phyloP scores from a whole-genome alignment of 2,329 filamentous ascomycete genomes.

The Esteya vermicola region DNA sequence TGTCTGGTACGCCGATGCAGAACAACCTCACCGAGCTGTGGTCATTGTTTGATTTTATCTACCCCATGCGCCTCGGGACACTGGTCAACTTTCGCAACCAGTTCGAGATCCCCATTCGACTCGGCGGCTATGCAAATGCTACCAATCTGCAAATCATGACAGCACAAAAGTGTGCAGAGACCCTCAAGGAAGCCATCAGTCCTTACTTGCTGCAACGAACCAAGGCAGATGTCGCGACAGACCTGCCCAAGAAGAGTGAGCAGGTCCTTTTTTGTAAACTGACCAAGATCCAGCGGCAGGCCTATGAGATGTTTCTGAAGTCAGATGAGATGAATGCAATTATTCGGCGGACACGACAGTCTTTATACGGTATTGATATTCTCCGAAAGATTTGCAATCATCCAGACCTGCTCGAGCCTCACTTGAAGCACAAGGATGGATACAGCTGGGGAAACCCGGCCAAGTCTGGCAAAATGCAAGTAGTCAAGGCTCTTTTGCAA shows the following conservation, averaged over 20 bases:
- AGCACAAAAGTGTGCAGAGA: slow-evolving; percentile 85
- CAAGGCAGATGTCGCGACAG: slow-evolving; percentile 86
- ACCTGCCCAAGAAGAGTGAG: slow-evolving; percentile 90
- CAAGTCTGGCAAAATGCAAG: slow-evolving; percentile 91
- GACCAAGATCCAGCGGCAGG: slow-evolving; percentile 61
- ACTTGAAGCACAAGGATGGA: slow-evolving; percentile 36
- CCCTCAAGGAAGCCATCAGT: slow-evolving; percentile 83
- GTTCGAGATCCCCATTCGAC: slow-evolving; percentile 86
- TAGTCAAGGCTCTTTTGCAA: slow-evolving; percentile 73
- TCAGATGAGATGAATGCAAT: slow-evolving; percentile 83
- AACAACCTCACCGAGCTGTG: slow-evolving; percentile 92
- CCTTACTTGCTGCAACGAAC: slow-evolving; percentile 85
- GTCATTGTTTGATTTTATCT: slow-evolving; percentile 97
- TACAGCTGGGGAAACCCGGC: slow-evolving; percentile 66
- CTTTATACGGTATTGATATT: slow-evolving; percentile 80
- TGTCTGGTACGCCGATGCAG: slow-evolving; percentile 95
- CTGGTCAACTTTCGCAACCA: slow-evolving; percentile 80
- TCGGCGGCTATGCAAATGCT: slow-evolving; percentile 90
- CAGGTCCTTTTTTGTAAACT: slow-evolving; percentile 93
- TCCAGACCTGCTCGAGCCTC: slow-evolving; percentile 67
- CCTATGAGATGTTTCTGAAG: slow-evolving; percentile 66
- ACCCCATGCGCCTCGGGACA: slow-evolving; percentile 86
- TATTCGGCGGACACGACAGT: slow-evolving; percentile 57
- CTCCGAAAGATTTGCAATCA: slow-evolving; percentile 97
- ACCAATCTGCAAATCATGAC: slow-evolving; percentile 90